phyloP scores from a whole-genome alignment of 2,329 filamentous ascomycete species.

The Paracoccidioides lutzii region DNA sequence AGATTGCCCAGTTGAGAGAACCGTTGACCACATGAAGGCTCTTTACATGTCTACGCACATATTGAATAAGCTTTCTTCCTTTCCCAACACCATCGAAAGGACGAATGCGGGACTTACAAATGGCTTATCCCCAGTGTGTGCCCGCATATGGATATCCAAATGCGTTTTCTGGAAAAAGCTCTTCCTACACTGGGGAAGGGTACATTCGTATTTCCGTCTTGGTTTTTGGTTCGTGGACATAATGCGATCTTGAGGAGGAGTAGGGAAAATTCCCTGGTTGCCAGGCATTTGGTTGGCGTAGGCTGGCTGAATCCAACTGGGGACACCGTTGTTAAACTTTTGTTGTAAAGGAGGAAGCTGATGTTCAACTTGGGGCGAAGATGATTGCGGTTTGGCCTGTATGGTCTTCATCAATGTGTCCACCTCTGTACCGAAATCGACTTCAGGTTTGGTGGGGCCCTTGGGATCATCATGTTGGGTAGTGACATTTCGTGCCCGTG shows the following conservation, averaged over 20 bases:
- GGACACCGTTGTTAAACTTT: constrained; percentile 14
- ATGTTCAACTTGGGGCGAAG: constrained; percentile 17
- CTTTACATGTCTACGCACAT: constrained; percentile 47
- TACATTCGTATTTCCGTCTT: constrained; percentile 59
- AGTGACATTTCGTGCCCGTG: not conserved
- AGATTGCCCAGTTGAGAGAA: constrained; percentile 89
- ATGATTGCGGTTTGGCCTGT: constrained; percentile 46
- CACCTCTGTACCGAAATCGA: constrained; percentile 65
- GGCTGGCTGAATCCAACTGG: constrained; percentile 10
- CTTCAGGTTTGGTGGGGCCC: constrained; percentile 31
- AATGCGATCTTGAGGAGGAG: constrained; percentile 23
- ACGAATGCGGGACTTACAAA: constrained; percentile 52
- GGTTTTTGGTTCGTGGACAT: constrained; percentile 27
- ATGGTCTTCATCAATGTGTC: constrained; percentile 84
- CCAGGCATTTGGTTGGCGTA: constrained; percentile 5
- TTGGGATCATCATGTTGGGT: not conserved
- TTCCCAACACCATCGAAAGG: not conserved
- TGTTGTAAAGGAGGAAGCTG: constrained; percentile 26
- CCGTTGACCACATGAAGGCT: constrained; percentile 58
- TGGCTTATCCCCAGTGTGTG: constrained; percentile 81
- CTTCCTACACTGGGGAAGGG: constrained; percentile 61
- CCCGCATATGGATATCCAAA: constrained; percentile 74
- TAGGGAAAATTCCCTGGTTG: constrained; percentile 7
- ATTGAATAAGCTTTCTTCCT: not conserved
- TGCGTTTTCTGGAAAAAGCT: constrained; percentile 87